Conservation (phyloP, 2,329 filamentous ascomycete species). For the Neopestalotiopsis clavispora region DNA sequence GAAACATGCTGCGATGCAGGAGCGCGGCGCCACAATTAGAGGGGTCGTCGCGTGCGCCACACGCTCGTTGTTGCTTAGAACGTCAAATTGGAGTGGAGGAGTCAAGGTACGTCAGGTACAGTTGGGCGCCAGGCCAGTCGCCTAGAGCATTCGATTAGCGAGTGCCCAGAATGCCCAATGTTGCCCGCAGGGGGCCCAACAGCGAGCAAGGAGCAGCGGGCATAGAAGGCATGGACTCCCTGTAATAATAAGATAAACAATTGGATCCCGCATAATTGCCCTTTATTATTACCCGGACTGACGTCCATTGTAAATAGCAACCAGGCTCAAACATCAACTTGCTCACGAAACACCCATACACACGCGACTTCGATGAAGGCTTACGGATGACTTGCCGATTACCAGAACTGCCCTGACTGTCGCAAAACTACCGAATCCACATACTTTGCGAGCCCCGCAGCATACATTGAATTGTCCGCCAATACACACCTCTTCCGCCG, state of each 20-base stretch:
- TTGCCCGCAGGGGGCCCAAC: not conserved
- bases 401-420: not conserved
- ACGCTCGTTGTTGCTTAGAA: not conserved
- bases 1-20: not conserved
- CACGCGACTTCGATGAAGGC: conserved; percentile 8
- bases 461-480: not conserved
- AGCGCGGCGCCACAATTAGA: conserved; percentile 15
- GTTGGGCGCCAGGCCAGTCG: not conserved
- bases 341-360: not conserved
- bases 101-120: not conserved
- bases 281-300: conserved; percentile 5
- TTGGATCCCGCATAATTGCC: conserved; percentile 13
- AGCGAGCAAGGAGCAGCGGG: not conserved
- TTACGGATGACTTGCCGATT: not conserved
- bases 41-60: conserved; percentile 15
- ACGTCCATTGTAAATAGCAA: conserved; percentile 16
- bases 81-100: not conserved
- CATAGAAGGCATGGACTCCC: conserved; percentile 12
- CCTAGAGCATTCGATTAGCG: not conserved
- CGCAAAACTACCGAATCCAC: not conserved
- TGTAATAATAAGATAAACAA: conserved; percentile 15
- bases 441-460: no score
- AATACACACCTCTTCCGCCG: not conserved
- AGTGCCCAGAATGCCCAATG: not conserved
- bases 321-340: conserved; percentile 8